Evolutionary conservation across 2,329 filamentous ascomycete species (phyloP).

Genomic region (Claviceps arundinis): DNA sequence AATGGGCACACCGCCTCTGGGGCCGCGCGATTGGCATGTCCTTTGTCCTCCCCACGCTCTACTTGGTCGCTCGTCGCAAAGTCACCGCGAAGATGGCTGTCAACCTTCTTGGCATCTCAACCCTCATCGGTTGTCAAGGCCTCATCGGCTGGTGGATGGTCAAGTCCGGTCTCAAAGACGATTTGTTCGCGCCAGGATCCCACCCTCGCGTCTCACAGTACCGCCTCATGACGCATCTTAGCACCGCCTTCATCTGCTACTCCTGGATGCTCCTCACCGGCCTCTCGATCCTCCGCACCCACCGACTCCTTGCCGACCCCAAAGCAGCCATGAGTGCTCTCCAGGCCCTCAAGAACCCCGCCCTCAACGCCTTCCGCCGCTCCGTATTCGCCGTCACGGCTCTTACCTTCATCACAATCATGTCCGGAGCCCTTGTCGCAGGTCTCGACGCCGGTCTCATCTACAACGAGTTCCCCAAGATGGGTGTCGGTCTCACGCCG

Average conservation of each 20-base stretch:
- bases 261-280: conserved; percentile 88
- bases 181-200: conserved; percentile 80
- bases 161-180: conserved; percentile 87
- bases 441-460: conserved; percentile 93
- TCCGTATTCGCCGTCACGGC: conserved; percentile 56
- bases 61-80: conserved; percentile 69
- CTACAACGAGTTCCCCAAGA: conserved; percentile 96
- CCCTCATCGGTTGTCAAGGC: conserved; percentile 86
- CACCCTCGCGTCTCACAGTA: conserved; percentile 94
- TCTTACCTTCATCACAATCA: conserved; percentile 77
- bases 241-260: conserved; percentile 85
- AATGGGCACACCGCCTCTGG: conserved; percentile 94
- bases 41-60: conserved; percentile 76
- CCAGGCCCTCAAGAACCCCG: conserved; percentile 48
- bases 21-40: conserved; percentile 81
- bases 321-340: conserved; percentile 47
- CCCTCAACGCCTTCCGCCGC: conserved; percentile 60
- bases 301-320: conserved; percentile 56
- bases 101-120: conserved; percentile 70
- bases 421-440: conserved; percentile 88
- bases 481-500: conserved; percentile 75
- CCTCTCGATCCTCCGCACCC: conserved; percentile 67
- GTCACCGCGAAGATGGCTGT: conserved; percentile 68
- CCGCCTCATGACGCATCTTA: conserved; percentile 77
- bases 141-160: conserved; percentile 99